Evolutionary conservation across 257 asterid genomes (phyloP), one percentile per base, ranked within the genome.

Genomic region (Salvia miltiorrhiza): DNA sequence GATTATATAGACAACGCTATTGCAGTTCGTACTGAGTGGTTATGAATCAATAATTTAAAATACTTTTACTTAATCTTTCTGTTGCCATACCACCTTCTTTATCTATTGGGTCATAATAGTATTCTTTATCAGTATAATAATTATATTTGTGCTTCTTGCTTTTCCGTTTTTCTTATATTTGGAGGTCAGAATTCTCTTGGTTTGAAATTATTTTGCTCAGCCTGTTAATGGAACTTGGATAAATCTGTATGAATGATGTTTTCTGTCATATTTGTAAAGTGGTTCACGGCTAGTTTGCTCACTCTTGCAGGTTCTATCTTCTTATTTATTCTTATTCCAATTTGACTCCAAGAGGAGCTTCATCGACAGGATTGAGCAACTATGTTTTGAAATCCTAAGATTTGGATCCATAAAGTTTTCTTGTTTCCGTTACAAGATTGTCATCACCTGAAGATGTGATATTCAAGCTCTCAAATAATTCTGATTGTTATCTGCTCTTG

Each of bases 271-370:
- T 54, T 50, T 50, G 61, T 62, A 14, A 56, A 52, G 65, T 41
- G 21, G 48, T 63, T 77, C 37, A 73, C 65, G 67, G 67, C 23
- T 49, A 44, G 19, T 45, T 35, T 73, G 62, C 48, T 9, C 56
- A 40, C 41, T 55, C 61, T 66, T 80, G 59, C 84, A 84, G 82
- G 78, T 65, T 76, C 20, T 33, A 63, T 57, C 9, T 19, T 71
- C 28, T 43, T 24, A 54, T 53, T 43, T 24, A 54, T 53, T 76
- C 49, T 63, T 20, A 24, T 41, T 24, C 13, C 24, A 21, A 35
- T 66, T 64, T 48, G 67, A 39, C 23, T 19, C 55, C 56, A 68
- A 7, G 52, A 49, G 71, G 61, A 62, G 76, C 77, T 58, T 56
- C 45, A 9, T 58, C 58, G 13, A 63, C 71, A 33, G 17, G 75